Base-by-base conservation (phyloP, 495 filamentous ascomycete genomes). In the Ascodesmis nigricans region DNA sequence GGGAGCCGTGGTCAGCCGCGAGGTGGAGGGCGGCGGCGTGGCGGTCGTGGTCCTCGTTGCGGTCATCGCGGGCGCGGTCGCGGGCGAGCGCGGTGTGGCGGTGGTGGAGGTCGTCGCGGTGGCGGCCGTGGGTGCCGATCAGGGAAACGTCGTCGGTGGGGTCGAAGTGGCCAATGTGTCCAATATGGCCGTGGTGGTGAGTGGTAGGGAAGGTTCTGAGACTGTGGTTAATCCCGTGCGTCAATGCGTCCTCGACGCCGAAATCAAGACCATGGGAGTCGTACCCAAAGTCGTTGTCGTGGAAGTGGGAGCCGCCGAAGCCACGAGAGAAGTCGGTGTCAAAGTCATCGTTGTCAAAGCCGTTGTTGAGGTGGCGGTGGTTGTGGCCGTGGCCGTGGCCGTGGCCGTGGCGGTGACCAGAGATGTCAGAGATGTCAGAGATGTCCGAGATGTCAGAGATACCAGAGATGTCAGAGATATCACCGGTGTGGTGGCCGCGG, bases 1-100 rank as follows among this genome's bases (percentile, higher is more conserved):
- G 42, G 21, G 41, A 23, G 4, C 31, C 29, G 6, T 43, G 33
- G 39, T 42, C 41, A 2, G 17, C 21, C 29, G 17, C 29, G 14
- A 31, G 4, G 2, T 31, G 16, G 29, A n/a, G 29, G 13, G 17
- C 14, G 10, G n/a, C 11, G 6, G 9, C 10, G 7, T 9, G 9
- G 14, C 16, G 13, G 13, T 20, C 21, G 9, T 6, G 1, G 13
- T 31, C 29, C 15, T 31, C 21, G 15, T 7, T 18, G 8, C 14
- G 29, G 1, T 31, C 29, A 27, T n/a, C n/a, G n/a, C n/a, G n/a
- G n/a, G n/a, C n/a, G n/a, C n/a, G n/a, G n/a, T n/a, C n/a, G n/a
- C n/a, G n/a, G n/a, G n/a, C n/a, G n/a, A n/a, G n/a, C 23, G 13
- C 16, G 41, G 38, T 2, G 30, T 31, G 17, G 23, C 32, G n/a